These are phyloP conservation scores for Mollisia scopiformis DNA, from an alignment of 2,329 filamentous ascomycete genomes.

Conservation along the genomic window DNA sequence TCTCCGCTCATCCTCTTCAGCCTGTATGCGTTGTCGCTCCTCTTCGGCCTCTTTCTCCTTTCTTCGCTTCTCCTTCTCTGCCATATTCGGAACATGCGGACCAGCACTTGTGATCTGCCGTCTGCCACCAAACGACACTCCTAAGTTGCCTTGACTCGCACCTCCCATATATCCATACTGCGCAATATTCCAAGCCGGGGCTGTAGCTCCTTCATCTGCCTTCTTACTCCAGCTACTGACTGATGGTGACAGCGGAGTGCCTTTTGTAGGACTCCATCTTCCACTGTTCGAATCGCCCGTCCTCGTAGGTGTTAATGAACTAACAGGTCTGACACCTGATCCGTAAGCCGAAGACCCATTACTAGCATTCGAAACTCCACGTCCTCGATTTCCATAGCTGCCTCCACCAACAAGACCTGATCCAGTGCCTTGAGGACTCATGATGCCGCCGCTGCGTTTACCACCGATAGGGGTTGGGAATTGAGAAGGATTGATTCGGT, in stretches of 20 bases:
- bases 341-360: conserved; percentile 56
- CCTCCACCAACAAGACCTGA: conserved; percentile 51
- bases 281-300: conserved; percentile 49
- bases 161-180: conserved; percentile 99
- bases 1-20: conserved; percentile 54
- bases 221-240: conserved; percentile 92
- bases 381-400: conserved; percentile 43
- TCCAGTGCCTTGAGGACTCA: conserved; percentile 72
- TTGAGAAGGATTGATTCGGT: conserved; percentile 69
- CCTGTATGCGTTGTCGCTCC: conserved; percentile 58
- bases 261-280: conserved; percentile 65
- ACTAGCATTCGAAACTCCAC: conserved; percentile 60
- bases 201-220: conserved; percentile 76
- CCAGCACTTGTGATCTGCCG: conserved; percentile 88
- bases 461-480: conserved; percentile 81
- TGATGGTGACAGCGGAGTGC: conserved; percentile 55
- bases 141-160: conserved; percentile 92
- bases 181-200: conserved; percentile 96
- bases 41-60: conserved; percentile 61
- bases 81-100: conserved; percentile 77
- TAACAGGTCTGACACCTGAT: conserved; percentile 44
- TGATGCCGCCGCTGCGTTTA: conserved; percentile 58
- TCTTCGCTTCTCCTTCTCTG: conserved; percentile 77
- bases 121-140: conserved; percentile 87
- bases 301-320: conserved; percentile 37